phyloP scores from a whole-genome alignment of 1,284 basidiomycete genomes.

The Gomphus sp. region DNA sequence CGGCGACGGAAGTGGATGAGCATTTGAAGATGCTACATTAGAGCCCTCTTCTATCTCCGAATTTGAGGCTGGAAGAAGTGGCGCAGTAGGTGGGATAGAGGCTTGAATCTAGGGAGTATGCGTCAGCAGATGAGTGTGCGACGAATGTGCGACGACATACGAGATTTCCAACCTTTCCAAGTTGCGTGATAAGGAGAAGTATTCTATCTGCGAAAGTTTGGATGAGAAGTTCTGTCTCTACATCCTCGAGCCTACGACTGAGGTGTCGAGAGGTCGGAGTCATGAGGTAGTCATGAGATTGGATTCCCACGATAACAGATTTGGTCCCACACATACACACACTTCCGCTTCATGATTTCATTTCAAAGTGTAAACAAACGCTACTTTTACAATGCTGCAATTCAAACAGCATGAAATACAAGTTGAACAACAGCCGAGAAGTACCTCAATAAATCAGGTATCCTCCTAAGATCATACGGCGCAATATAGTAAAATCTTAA shows the following conservation, averaged over 20 bases:
- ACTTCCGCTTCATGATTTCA: too few species aligned
- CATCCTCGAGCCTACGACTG: slow-evolving; percentile 41
- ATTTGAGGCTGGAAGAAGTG: slow-evolving; percentile 38
- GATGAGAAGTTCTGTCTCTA: slow-evolving; percentile 64
- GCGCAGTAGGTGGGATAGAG: slow-evolving; percentile 57
- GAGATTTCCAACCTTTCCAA: slow-evolving; percentile 81
- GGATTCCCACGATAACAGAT: background rate
- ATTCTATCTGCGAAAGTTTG: slow-evolving; percentile 74
- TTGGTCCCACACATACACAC: background rate
- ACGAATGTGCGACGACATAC: slow-evolving; percentile 31
- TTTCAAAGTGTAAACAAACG: too few species aligned
- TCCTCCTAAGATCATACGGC: background rate
- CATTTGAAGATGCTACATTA: slow-evolving; percentile 6
- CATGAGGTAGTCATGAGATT: background rate
- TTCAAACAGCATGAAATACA: background rate
- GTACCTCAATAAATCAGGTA: background rate
- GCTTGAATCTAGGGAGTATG: slow-evolving; percentile 55
- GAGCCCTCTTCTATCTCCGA: slow-evolving; percentile 20
- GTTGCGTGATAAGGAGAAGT: slow-evolving; percentile 76
- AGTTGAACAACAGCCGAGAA: background rate
- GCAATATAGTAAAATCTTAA: background rate
- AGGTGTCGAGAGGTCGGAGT: slow-evolving; percentile 26
- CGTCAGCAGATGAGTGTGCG: background rate
- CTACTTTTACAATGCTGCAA: too few species aligned
- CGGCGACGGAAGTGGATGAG: slow-evolving; percentile 47